These are phyloP conservation scores for Gastrodia elata DNA, from an alignment of 106 monocot species.

Conservation along the genomic window DNA sequence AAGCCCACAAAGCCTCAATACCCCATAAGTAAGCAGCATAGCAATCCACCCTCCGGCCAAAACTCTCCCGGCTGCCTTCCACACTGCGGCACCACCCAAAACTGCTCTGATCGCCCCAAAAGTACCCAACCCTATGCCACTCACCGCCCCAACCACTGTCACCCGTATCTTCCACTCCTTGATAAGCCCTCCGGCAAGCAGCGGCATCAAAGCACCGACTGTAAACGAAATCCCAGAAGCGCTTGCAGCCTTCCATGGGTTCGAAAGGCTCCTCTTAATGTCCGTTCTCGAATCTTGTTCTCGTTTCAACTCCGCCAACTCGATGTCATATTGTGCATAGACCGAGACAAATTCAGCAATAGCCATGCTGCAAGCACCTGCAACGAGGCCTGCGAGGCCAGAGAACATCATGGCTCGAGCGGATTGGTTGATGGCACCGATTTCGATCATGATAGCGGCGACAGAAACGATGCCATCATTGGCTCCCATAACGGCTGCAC, in stretches of 20 bases:
- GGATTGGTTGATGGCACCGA: constrained; percentile 34
- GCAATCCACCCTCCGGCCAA: constrained; percentile 32
- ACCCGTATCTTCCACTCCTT: constrained; percentile 14
- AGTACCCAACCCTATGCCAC: constrained; percentile 17
- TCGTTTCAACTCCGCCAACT: constrained; percentile 14
- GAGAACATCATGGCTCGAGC: constrained; percentile 49
- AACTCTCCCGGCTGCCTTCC: constrained; percentile 20
- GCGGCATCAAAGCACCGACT: constrained; percentile 26
- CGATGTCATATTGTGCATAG: constrained; percentile 44
- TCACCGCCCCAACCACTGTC: constrained; percentile 19
- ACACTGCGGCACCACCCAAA: constrained; percentile 24
- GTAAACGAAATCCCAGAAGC: constrained; percentile 37
- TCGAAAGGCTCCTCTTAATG: constrained; percentile 17
- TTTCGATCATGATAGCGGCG: constrained; percentile 67
- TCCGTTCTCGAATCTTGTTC: too few relatives aligned
- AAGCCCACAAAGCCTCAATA: constrained; percentile 6
- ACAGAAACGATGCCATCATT: constrained; percentile 72
- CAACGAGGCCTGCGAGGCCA: constrained; percentile 60
- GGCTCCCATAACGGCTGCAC: constrained; percentile 70
- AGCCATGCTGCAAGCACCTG: constrained; percentile 89
- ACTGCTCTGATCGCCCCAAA: constrained; percentile 26
- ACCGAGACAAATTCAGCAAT: constrained; percentile 73
- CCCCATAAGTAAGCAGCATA: constrained; percentile 23
- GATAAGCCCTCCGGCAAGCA: constrained; percentile 30
- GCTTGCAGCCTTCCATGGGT: constrained; percentile 22